A percentile compares a stretch with the other conserved stretches of the same genome.
These are phyloP conservation scores for Solanum dulcamara DNA, from an alignment of 257 asterid genomes.

Conservation along the genomic window DNA sequence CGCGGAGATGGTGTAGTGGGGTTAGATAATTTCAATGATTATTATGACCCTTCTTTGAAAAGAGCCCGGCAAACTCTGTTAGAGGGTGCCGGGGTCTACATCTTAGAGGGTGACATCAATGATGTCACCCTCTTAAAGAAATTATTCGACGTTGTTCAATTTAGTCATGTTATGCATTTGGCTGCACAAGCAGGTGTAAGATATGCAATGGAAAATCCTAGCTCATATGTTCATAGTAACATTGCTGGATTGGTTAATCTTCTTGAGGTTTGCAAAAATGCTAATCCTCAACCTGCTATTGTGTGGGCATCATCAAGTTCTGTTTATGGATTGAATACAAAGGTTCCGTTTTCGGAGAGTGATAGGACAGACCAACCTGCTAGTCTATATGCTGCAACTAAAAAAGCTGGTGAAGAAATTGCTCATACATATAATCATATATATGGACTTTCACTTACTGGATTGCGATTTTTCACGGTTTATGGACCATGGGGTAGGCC, in stretches of 20 bases:
- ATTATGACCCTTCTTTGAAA: conserved; percentile 43
- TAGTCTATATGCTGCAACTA: conserved; percentile 53
- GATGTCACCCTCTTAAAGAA: conserved; percentile 25
- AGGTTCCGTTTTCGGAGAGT: conserved; percentile 41
- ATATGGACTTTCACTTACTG: conserved; percentile 48
- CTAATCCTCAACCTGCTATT: conserved; percentile 50
- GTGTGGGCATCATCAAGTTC: conserved; percentile 66
- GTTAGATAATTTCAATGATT: conserved; percentile 42
- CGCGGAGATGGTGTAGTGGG: conserved; percentile 59
- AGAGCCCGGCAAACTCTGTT: conserved; percentile 42
- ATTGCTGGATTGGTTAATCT: conserved; percentile 49
- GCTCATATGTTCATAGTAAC: conserved; percentile 56
- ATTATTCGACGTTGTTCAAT: conserved; percentile 34
- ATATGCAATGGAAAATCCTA: conserved; percentile 54
- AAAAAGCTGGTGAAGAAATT: conserved; percentile 54
- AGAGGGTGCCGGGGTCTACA: conserved; percentile 38
- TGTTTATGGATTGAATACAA: conserved; percentile 44
- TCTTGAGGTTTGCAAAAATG: conserved; percentile 49
- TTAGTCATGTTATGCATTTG: conserved; percentile 54
- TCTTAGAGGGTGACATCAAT: conserved; percentile 51
- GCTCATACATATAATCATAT: conserved; percentile 56
- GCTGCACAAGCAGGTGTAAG: conserved; percentile 66
- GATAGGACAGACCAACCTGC: conserved; percentile 60
- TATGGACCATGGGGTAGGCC: conserved; percentile 74
- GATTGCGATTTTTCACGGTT: conserved; percentile 53